Evolutionary conservation across 208 protist species (phyloP).

Genomic region (Borovskyia barvae): DNA sequence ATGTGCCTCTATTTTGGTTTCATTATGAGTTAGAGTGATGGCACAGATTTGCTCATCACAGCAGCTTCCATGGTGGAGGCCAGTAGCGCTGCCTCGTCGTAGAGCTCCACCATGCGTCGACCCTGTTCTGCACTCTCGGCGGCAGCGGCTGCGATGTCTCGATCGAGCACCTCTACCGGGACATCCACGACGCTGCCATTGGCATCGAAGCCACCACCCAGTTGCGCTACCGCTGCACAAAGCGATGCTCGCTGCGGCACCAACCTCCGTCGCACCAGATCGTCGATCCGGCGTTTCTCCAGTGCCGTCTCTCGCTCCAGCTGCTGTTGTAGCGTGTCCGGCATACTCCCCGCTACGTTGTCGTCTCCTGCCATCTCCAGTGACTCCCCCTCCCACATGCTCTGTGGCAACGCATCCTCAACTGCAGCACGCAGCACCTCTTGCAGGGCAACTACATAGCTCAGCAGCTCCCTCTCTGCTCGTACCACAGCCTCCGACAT

Average conservation of each 20-base stretch:
- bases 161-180: constrained; percentile 52
- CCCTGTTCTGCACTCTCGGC: constrained; percentile 54
- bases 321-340: constrained; percentile 66
- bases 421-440: constrained; percentile 36
- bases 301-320: constrained; percentile 60
- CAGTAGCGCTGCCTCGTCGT: constrained; percentile 65
- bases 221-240: constrained; percentile 30
- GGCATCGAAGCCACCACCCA: constrained; percentile 45
- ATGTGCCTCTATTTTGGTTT: too few relatives aligned
- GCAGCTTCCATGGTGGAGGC: constrained; percentile 47
- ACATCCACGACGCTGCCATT: constrained; percentile 47
- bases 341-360: constrained; percentile 22
- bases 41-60: constrained; percentile 39
- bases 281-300: constrained; percentile 49
- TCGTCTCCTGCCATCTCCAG: background rate
- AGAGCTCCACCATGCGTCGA: constrained; percentile 56
- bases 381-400: constrained; percentile 25
- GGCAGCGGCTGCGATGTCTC: constrained; percentile 50
- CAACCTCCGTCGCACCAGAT: constrained; percentile 24
- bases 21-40: constrained; percentile 42
- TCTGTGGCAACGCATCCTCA: constrained; percentile 73
- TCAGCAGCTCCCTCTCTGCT: constrained; percentile 59
- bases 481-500: constrained; percentile 72
- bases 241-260: constrained; percentile 38
- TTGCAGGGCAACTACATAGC: constrained; percentile 58